Evolutionary conservation across 257 asterid species (phyloP).

Genomic region (Henckelia pumila): DNA sequence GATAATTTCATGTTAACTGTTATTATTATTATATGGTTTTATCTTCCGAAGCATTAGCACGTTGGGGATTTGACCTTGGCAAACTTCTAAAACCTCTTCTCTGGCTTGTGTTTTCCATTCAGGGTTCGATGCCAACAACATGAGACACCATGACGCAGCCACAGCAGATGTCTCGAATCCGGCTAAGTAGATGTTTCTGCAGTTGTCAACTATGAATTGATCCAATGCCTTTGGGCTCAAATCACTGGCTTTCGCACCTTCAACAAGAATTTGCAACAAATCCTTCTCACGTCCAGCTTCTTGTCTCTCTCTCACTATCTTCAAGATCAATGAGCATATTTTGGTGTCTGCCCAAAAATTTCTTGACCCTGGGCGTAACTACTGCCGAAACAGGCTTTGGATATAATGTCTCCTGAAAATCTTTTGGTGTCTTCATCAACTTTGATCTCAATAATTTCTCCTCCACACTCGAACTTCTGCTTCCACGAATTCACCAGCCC

Average conservation of each 20-base stretch:
- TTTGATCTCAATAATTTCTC: conserved; percentile 29
- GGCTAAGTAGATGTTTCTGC: conserved; percentile 47
- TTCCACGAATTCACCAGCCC: conserved; percentile 38
- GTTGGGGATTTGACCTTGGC: conserved; percentile 36
- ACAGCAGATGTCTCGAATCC: conserved; percentile 49
- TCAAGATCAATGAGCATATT: conserved; percentile 35
- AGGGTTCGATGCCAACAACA: conserved; percentile 47
- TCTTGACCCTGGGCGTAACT: conserved; percentile 43
- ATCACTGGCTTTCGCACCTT: conserved; percentile 34
- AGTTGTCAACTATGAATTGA: conserved; percentile 48
- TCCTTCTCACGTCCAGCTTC: conserved; percentile 38
- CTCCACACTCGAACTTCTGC: conserved; percentile 19
- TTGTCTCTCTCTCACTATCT: conserved; percentile 37
- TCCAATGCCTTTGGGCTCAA: conserved; percentile 23
- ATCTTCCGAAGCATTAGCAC: conserved; percentile 42
- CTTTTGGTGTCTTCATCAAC: conserved; percentile 34
- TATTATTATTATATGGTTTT: no score
- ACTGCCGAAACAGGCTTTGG: conserved; percentile 54
- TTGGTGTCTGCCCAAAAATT: no score
- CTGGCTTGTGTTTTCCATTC: conserved; percentile 41
- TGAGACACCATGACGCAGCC: conserved; percentile 48
- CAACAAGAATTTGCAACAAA: conserved; percentile 36
- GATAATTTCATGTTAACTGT: no score
- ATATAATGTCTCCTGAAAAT: conserved; percentile 49
- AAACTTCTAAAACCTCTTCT: conserved; percentile 35